phyloP scores from a whole-genome alignment of 805 yeast species.

The Monosporozyma servazzii region DNA sequence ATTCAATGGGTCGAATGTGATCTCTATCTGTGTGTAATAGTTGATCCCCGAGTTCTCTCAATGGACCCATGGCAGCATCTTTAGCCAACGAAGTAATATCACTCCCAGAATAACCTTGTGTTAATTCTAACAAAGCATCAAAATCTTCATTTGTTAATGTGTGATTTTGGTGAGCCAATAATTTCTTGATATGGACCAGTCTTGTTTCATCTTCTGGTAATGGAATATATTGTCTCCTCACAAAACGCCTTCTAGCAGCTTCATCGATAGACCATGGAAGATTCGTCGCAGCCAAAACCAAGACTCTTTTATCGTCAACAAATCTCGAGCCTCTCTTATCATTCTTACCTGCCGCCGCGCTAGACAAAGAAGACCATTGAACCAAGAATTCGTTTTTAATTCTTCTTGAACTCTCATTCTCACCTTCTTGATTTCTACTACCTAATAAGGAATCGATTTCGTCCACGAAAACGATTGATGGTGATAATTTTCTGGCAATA shows the following conservation, averaged over 20 bases:
- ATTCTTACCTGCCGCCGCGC: conserved; percentile 66
- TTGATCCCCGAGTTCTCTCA: conserved; percentile 81
- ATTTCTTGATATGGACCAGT: conserved; percentile 54
- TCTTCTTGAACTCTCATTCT: conserved; percentile 80
- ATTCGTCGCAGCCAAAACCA: conserved; percentile 91
- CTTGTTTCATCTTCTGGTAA: conserved; percentile 84
- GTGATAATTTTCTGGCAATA: conserved; percentile 77
- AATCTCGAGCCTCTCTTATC: conserved; percentile 31
- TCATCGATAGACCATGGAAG: conserved; percentile 97
- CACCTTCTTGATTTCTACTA: conserved; percentile 47
- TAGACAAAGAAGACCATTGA: conserved; percentile 88
- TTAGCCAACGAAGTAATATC: conserved; percentile 90
- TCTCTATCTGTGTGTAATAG: conserved; percentile 60
- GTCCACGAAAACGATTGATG: conserved; percentile 90
- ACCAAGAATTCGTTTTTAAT: conserved; percentile 88
- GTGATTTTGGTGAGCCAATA: conserved; percentile 64
- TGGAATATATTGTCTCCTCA: conserved; percentile 86
- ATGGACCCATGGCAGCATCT: conserved; percentile 97
- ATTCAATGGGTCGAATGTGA: conserved; percentile 63
- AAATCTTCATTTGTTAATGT: conserved; percentile 57
- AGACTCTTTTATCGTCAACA: conserved; percentile 49
- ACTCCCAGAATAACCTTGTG: conserved; percentile 84
- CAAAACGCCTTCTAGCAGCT: conserved; percentile 90
- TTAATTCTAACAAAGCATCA: conserved; percentile 48
- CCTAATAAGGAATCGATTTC: conserved; percentile 89